phyloP scores from a whole-genome alignment of 257 asterid species.

The Catharanthus roseus region DNA sequence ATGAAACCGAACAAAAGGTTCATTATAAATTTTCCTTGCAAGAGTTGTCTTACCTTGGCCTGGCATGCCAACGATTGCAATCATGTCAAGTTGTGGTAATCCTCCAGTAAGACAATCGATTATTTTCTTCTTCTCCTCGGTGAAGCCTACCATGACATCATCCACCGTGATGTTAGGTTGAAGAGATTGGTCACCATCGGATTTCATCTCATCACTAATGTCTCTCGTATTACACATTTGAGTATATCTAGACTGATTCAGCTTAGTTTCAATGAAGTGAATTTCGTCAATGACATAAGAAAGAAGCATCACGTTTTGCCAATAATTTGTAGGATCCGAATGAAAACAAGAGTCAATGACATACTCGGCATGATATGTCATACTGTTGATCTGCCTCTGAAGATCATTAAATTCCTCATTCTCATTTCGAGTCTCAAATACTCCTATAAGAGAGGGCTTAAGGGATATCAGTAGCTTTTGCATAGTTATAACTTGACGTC shows the following conservation, averaged over 20 bases:
- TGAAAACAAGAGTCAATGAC: slow-evolving; percentile 5
- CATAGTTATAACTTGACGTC: neutral
- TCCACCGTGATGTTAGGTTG: neutral
- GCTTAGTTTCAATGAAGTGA: neutral
- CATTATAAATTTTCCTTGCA: neutral
- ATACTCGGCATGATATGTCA: slow-evolving; percentile 11
- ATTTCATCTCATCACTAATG: neutral
- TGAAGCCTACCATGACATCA: slow-evolving; percentile 13
- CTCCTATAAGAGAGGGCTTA: neutral
- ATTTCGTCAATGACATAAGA: neutral
- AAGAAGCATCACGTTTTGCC: neutral
- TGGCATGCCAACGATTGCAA: slow-evolving; percentile 17
- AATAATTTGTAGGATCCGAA: neutral
- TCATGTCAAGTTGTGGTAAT: neutral
- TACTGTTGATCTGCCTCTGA: neutral
- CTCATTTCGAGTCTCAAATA: neutral
- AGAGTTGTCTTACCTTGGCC: slow-evolving; percentile 15
- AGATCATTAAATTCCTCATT: neutral
- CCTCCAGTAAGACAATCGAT: neutral
- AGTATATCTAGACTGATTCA: no score
- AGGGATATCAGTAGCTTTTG: neutral
- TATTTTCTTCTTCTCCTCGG: slow-evolving; percentile 1
- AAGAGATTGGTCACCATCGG: neutral
- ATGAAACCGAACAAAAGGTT: neutral
- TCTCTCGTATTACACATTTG: neutral